These are phyloP conservation scores for Mycotypha africana DNA, from an alignment of 371 early-diverging fungal genomes.

Conservation along the genomic window DNA sequence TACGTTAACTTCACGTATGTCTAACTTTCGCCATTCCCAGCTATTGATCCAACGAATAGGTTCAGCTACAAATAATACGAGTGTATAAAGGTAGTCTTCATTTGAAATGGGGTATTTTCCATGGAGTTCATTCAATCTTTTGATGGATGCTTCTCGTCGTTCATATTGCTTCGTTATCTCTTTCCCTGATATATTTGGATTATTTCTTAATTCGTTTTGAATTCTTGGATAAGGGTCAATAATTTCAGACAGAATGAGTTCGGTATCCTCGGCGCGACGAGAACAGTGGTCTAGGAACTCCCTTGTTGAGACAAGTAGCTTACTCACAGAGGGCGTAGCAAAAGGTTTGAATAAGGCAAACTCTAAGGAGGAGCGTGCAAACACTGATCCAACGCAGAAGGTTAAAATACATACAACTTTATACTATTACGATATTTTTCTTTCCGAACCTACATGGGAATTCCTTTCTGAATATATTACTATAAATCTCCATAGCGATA, in stretches of 20 bases:
- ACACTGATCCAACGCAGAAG: constrained; percentile 4
- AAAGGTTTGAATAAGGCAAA: constrained; percentile 50
- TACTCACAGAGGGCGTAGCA: constrained; percentile 45
- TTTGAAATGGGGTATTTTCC: constrained; percentile 42
- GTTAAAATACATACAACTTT: too few species aligned
- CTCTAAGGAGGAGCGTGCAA: constrained; percentile 29
- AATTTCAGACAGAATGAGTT: constrained; percentile 37
- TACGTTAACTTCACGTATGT: constrained; percentile 44
- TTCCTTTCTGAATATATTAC: constrained; percentile 27
- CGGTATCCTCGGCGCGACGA: constrained; percentile 47
- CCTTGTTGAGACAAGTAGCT: constrained; percentile 36
- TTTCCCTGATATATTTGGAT: constrained; percentile 16
- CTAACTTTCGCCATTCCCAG: constrained; percentile 43
- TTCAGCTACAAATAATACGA: constrained; percentile 41
- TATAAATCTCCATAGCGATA: constrained; percentile 35
- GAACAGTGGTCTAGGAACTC: constrained; percentile 31
- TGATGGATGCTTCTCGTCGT: constrained; percentile 24
- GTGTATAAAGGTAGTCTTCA: constrained; percentile 47
- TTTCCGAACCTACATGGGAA: constrained; percentile 44
- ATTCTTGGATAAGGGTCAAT: constrained; percentile 33
- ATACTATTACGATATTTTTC: too few species aligned
- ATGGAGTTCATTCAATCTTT: constrained; percentile 48
- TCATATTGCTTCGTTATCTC: constrained; percentile 24
- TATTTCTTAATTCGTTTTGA: constrained; percentile 17
- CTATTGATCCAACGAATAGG: constrained; percentile 37